Conservation (phyloP, 2,329 filamentous ascomycete genomes). For the Lasiodiplodia sp. region DNA sequence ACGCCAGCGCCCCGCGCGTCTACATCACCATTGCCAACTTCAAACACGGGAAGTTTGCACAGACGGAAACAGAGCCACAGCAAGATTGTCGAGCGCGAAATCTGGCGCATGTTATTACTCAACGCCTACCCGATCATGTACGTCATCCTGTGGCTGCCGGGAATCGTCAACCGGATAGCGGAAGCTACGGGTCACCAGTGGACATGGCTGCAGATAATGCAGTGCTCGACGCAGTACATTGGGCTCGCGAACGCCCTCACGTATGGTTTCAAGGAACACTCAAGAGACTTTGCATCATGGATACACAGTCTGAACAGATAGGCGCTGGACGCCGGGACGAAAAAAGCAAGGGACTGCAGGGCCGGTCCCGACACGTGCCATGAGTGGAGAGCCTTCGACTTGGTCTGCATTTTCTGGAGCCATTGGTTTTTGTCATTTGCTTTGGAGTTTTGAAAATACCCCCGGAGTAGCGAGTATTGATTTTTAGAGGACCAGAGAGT, state of each 20-base stretch:
- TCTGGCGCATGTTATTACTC: slow-evolving; percentile 41
- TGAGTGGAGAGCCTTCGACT: neutral
- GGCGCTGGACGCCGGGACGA: neutral
- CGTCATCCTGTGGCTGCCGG: slow-evolving; percentile 45
- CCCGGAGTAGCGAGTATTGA: neutral
- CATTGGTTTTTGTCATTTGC: neutral
- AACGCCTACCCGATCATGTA: slow-evolving; percentile 47
- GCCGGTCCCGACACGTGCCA: neutral
- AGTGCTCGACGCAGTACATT: slow-evolving; percentile 38
- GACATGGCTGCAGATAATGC: slow-evolving; percentile 33
- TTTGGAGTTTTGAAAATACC: neutral
- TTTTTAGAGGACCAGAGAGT: neutral
- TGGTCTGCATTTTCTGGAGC: neutral
- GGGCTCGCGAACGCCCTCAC: slow-evolving; percentile 36
- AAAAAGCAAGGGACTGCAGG: neutral
- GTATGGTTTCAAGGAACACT: slow-evolving; percentile 36
- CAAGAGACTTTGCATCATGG: slow-evolving; percentile 21
- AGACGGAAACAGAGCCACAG: slow-evolving; percentile 25
- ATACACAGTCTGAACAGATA: slow-evolving; percentile 6
- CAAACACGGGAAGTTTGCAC: neutral
- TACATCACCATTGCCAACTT: neutral
- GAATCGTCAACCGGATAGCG: slow-evolving; percentile 39
- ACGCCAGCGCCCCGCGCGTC: neutral
- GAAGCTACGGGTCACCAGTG: slow-evolving; percentile 35
- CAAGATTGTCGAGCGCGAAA: slow-evolving; percentile 34